Conservation (phyloP, 768 basidiomycete species). For the Hypsizygus marmoreus region DNA sequence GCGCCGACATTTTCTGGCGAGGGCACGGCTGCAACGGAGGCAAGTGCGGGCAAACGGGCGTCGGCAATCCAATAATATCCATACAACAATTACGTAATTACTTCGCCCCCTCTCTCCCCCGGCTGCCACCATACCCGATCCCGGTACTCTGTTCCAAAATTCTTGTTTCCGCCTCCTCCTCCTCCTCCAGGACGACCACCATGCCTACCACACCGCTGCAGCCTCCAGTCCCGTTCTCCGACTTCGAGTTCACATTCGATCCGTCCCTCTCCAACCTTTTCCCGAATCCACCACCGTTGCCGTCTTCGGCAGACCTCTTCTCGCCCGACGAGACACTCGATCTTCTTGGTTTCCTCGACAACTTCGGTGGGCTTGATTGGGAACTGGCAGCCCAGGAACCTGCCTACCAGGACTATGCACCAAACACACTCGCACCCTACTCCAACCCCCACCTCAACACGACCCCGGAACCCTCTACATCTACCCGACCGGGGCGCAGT, state of each 20-base stretch:
- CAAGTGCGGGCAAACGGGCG: constrained; percentile 26
- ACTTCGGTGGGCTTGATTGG: constrained; percentile 63
- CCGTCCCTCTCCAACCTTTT: constrained; percentile 59
- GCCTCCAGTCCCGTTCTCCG: constrained; percentile 61
- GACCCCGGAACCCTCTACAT: constrained; percentile 42
- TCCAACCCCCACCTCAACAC: constrained; percentile 51
- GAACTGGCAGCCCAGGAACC: constrained; percentile 52
- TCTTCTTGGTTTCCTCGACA: constrained; percentile 81
- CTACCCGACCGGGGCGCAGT: constrained; percentile 30
- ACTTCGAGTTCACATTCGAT: constrained; percentile 76
- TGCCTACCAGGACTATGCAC: constrained; percentile 24
- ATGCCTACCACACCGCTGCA: constrained; percentile 40
- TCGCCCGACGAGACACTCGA: constrained; percentile 77
- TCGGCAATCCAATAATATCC: constrained; percentile 21
- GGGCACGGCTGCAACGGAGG: constrained; percentile 36
- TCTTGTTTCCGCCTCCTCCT: constrained; percentile 12
- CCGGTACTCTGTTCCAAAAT: neutral
- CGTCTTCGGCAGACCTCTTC: constrained; percentile 77
- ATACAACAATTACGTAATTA: constrained; percentile 8
- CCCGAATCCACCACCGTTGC: constrained; percentile 61
- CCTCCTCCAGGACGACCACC: constrained; percentile 12
- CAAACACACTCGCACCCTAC: constrained; percentile 37
- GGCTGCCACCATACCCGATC: constrained; percentile 7
- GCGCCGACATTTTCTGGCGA: constrained; percentile 72
- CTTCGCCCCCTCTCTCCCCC: neutral